These are phyloP conservation scores for Agrocybe pediades DNA, from an alignment of 768 basidiomycete genomes.

Conservation along the genomic window DNA sequence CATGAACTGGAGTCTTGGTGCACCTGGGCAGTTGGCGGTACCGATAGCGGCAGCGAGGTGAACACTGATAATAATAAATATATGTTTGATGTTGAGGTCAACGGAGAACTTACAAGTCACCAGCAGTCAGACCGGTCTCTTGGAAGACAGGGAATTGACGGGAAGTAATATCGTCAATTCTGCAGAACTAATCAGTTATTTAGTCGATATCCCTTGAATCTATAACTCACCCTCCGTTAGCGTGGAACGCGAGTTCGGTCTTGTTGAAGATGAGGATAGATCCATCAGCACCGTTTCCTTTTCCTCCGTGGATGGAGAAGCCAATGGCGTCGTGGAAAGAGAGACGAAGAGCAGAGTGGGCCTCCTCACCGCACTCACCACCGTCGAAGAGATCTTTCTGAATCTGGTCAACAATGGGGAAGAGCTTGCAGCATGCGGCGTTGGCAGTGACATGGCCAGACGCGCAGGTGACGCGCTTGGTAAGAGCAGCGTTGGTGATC, in stretches of 20 bases:
- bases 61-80: slow-evolving; percentile 7
- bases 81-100: neutral
- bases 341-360: slow-evolving; percentile 20
- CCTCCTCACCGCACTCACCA: slow-evolving; percentile 33
- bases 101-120: slow-evolving; percentile 21
- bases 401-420: slow-evolving; percentile 25
- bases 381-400: slow-evolving; percentile 32
- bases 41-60: slow-evolving; percentile 28
- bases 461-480: slow-evolving; percentile 23
- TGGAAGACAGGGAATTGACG: slow-evolving; percentile 19
- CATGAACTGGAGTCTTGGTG: slow-evolving; percentile 31
- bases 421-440: slow-evolving; percentile 15
- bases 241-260: slow-evolving; percentile 22
- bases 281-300: slow-evolving; percentile 32
- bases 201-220: neutral
- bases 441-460: slow-evolving; percentile 21
- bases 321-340: slow-evolving; percentile 21
- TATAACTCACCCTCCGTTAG: slow-evolving; percentile 20
- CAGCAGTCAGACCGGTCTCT: slow-evolving; percentile 15
- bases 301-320: slow-evolving; percentile 19
- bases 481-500: slow-evolving; percentile 12
- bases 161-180: slow-evolving; percentile 17
- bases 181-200: neutral
- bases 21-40: slow-evolving; percentile 35
- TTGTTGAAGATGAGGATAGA: slow-evolving; percentile 28